Evolutionary conservation across 2,329 filamentous ascomycete species (phyloP).

Genomic region (Aaosphaeria arxii): DNA sequence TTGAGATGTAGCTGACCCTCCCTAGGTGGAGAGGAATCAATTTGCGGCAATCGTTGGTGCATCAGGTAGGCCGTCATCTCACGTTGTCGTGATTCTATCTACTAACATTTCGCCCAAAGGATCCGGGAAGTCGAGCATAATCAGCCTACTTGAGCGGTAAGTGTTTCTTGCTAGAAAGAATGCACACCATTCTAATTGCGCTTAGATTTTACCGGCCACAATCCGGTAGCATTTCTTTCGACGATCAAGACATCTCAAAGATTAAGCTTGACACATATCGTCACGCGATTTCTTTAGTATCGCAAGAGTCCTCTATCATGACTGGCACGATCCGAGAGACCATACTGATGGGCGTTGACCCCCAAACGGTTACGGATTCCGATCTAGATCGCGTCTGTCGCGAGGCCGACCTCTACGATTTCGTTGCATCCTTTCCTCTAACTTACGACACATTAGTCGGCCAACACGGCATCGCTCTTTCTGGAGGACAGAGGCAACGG

Average conservation of each 20-base stretch:
- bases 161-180: neutral
- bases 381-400: slow-evolving; percentile 32
- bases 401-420: slow-evolving; percentile 16
- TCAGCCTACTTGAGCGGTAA: slow-evolving; percentile 51
- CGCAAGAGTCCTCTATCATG: slow-evolving; percentile 87
- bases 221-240: slow-evolving; percentile 4
- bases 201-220: slow-evolving; percentile 8
- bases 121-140: slow-evolving; percentile 68
- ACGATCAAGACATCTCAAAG: slow-evolving; percentile 1
- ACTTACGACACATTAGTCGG: slow-evolving; percentile 8
- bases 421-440: slow-evolving; percentile 14
- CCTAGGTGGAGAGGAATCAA: too few relatives aligned
- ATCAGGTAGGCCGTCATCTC: slow-evolving; percentile 1
- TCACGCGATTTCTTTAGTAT: slow-evolving; percentile 78
- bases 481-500: slow-evolving; percentile 86
- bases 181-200: neutral
- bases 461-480: slow-evolving; percentile 16
- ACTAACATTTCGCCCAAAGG: slow-evolving; percentile 33
- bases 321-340: slow-evolving; percentile 87
- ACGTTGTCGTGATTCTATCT: neutral
- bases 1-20: too few relatives aligned
- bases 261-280: slow-evolving; percentile 81
- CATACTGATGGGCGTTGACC: slow-evolving; percentile 59
- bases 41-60: slow-evolving; percentile 9
- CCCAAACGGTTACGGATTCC: slow-evolving; percentile 31